Conservation (phyloP, 2,329 filamentous ascomycete species). For the Colletotrichum tabaci region DNA sequence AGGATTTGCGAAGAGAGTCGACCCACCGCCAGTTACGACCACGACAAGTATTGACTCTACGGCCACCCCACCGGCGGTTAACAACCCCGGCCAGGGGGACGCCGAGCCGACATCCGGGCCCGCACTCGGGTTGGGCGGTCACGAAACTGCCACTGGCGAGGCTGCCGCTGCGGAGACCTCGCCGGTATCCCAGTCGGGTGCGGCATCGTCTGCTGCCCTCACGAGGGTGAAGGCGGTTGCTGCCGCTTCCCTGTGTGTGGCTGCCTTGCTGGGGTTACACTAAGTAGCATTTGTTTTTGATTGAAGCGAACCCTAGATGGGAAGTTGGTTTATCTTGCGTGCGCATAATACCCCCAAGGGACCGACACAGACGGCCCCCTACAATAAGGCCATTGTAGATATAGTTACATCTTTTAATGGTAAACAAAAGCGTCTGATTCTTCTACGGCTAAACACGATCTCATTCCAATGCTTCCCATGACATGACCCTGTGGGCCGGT, state of each 20-base stretch:
- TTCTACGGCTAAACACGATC: neutral
- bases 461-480: neutral
- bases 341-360: conserved; percentile 47
- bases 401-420: conserved; percentile 40
- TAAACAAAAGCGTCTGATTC: conserved; percentile 40
- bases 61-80: conserved; percentile 27
- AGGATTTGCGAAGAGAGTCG: conserved; percentile 57
- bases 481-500: neutral
- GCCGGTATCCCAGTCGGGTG: conserved; percentile 21
- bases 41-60: conserved; percentile 12
- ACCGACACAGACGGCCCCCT: conserved; percentile 39
- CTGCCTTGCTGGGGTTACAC: conserved; percentile 20
- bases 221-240: conserved; percentile 24
- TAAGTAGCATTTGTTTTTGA: conserved; percentile 17
- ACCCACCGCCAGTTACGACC: conserved; percentile 43
- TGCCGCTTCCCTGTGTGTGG: conserved; percentile 27
- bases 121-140: conserved; percentile 53
- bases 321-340: conserved; percentile 40
- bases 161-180: conserved; percentile 43
- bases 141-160: conserved; percentile 51
- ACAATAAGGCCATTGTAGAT: conserved; percentile 36
- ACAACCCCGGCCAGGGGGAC: conserved; percentile 27
- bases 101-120: conserved; percentile 36
- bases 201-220: conserved; percentile 18
- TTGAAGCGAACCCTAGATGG: conserved; percentile 27